phyloP scores from a whole-genome alignment of 75 land plant species.

The Selaginella moellendorffii region DNA sequence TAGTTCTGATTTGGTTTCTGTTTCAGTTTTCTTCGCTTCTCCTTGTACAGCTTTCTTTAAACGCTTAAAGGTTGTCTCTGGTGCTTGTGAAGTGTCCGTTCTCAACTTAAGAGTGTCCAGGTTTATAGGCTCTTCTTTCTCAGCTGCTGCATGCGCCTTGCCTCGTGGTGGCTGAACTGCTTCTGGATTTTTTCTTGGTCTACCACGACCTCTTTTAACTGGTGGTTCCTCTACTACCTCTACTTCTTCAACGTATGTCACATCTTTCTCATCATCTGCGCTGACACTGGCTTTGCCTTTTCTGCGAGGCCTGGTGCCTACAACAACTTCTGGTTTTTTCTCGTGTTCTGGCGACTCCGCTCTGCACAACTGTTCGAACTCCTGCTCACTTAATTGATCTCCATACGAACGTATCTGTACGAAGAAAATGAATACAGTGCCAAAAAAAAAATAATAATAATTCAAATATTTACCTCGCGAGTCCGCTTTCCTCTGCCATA shows the following conservation, averaged over 20 bases:
- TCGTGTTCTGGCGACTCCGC: slow-evolving; percentile 49
- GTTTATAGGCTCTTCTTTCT: too few species aligned
- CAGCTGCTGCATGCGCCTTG: too few species aligned
- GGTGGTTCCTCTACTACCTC: slow-evolving; percentile 19
- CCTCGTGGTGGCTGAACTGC: too few species aligned
- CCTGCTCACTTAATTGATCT: slow-evolving; percentile 90
- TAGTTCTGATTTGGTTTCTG: too few species aligned
- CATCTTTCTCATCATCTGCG: background rate
- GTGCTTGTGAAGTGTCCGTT: too few species aligned
- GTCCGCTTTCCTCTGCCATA: slow-evolving; percentile 98
- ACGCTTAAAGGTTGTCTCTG: too few species aligned
- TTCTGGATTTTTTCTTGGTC: slow-evolving; percentile 34
- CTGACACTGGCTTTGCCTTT: slow-evolving; percentile 10
- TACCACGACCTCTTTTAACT: slow-evolving; percentile 55
- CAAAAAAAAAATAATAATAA: too few species aligned
- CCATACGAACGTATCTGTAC: slow-evolving; percentile 77
- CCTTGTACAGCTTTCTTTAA: too few species aligned
- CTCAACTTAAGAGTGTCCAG: too few species aligned
- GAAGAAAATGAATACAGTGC: too few species aligned
- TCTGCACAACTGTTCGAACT: slow-evolving; percentile 88
- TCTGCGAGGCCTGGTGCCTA: slow-evolving; percentile 13
- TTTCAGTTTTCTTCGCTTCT: too few species aligned
- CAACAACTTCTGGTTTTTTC: slow-evolving; percentile 13
- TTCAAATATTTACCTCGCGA: slow-evolving; percentile 53
- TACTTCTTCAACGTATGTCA: background rate